These are phyloP conservation scores for Boletus barrowsii DNA, from an alignment of 768 basidiomycete species.

Conservation along the genomic window DNA sequence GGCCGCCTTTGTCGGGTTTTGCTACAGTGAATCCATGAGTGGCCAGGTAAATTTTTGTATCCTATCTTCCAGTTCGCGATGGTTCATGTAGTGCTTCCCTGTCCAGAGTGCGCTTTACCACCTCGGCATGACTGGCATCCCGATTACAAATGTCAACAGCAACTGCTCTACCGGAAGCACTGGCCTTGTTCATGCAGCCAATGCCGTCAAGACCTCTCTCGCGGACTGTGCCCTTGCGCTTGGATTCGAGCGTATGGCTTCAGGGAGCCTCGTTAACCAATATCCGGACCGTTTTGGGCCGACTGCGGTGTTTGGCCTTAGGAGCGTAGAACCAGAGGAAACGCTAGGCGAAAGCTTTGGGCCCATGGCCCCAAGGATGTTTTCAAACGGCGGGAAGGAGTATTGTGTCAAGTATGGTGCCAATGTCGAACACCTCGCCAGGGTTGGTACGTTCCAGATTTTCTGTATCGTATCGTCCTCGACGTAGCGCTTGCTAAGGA, in stretches of 20 bases:
- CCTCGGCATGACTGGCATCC: slow-evolving; percentile 77
- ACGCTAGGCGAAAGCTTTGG: slow-evolving; percentile 56
- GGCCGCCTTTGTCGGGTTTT: slow-evolving; percentile 71
- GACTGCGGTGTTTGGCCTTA: slow-evolving; percentile 38
- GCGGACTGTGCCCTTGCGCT: slow-evolving; percentile 74
- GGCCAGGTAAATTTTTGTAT: slow-evolving; percentile 50
- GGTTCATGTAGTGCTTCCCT: not conserved
- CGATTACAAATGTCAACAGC: slow-evolving; percentile 82
- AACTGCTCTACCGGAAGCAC: slow-evolving; percentile 80
- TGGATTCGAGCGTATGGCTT: slow-evolving; percentile 80
- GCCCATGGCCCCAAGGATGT: slow-evolving; percentile 67
- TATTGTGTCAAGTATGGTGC: slow-evolving; percentile 71
- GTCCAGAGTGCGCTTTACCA: slow-evolving; percentile 70
- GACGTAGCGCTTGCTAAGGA: not conserved
- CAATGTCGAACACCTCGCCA: slow-evolving; percentile 59
- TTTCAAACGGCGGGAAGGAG: slow-evolving; percentile 66
- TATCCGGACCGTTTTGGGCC: slow-evolving; percentile 54
- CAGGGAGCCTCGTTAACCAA: slow-evolving; percentile 66
- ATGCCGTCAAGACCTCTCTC: slow-evolving; percentile 61
- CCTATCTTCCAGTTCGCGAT: not conserved
- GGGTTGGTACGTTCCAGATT: slow-evolving; percentile 54
- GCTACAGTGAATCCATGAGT: slow-evolving; percentile 72
- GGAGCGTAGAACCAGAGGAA: slow-evolving; percentile 46
- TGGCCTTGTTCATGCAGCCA: slow-evolving; percentile 68
- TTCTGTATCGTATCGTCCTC: not conserved